These are phyloP conservation scores for Dryadomyces sulphureus DNA, from an alignment of 2,329 filamentous ascomycete genomes.

Conservation along the genomic window DNA sequence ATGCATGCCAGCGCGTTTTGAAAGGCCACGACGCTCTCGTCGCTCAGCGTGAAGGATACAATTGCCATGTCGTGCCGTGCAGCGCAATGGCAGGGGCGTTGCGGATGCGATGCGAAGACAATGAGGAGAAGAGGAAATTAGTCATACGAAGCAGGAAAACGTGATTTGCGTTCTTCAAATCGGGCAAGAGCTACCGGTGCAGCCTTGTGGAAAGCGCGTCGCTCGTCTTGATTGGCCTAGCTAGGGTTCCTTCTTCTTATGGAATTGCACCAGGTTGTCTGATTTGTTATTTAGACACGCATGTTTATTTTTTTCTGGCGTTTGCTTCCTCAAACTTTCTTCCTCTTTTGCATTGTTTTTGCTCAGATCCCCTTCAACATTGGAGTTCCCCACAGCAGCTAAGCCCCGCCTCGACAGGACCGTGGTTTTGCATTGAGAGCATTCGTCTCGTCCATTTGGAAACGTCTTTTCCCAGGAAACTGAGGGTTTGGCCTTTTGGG, in stretches of 20 bases:
- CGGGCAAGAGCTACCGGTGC: neutral
- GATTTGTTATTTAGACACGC: neutral
- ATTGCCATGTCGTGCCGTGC: constrained; percentile 34
- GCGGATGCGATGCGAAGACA: neutral
- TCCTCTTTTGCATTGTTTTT: neutral
- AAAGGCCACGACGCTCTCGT: constrained; percentile 54
- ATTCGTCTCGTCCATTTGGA: neutral
- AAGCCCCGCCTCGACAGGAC: neutral
- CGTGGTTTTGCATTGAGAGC: neutral
- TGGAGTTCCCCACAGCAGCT: neutral
- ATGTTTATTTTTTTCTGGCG: neutral
- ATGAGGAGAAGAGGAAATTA: neutral
- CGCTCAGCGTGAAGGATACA: constrained; percentile 59
- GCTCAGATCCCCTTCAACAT: neutral
- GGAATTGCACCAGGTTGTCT: neutral
- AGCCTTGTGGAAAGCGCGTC: neutral
- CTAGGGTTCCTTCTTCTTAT: neutral
- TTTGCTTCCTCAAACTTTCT: no score
- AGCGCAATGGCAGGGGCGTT: no score
- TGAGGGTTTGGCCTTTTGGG: neutral
- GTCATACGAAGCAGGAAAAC: neutral
- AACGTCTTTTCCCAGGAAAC: neutral
- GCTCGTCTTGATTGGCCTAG: neutral
- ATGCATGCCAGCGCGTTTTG: constrained; percentile 63
- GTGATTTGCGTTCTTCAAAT: no score